Conservation (phyloP, 2,329 filamentous ascomycete species). For the Aureobasidium sp. region DNA sequence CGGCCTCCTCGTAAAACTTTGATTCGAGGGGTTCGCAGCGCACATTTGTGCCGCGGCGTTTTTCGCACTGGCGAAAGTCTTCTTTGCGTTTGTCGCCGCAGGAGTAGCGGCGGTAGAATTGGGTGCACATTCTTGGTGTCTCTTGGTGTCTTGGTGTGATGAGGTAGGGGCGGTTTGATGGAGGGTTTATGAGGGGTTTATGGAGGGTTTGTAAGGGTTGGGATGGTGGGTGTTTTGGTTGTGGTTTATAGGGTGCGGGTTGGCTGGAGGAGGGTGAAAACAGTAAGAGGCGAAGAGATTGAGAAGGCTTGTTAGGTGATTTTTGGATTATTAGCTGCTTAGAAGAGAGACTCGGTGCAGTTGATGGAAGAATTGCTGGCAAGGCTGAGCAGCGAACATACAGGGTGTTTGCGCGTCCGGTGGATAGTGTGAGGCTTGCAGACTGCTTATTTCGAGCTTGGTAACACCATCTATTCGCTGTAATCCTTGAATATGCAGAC, state of each 20-base stretch:
- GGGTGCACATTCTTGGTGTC: neutral
- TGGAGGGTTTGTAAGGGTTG: too few species aligned
- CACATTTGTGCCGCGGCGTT: neutral
- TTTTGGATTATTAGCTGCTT: too few species aligned
- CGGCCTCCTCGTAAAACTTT: neutral
- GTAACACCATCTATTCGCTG: too few species aligned
- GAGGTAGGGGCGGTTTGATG: neutral
- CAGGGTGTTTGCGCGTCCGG: too few species aligned
- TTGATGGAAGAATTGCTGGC: neutral
- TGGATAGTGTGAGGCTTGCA: too few species aligned
- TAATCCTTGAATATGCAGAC: too few species aligned
- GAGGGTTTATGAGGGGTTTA: too few species aligned
- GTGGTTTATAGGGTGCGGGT: neutral
- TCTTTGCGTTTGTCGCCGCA: neutral
- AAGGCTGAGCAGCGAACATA: neutral
- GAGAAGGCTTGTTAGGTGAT: too few species aligned
- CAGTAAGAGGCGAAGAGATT: neutral
- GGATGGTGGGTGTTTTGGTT: neutral
- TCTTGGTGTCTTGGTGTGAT: neutral
- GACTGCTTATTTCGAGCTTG: too few species aligned
- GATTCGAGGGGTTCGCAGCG: neutral
- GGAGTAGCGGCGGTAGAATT: neutral
- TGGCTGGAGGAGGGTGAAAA: too few species aligned
- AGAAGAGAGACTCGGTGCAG: neutral
- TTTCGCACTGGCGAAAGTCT: neutral